Percentiles rank a stretch among this genome's conserved stretches.
Evolutionary conservation across 371 early-diverging fungal genomes (phyloP).

Genomic region (Smittium culicis): DNA sequence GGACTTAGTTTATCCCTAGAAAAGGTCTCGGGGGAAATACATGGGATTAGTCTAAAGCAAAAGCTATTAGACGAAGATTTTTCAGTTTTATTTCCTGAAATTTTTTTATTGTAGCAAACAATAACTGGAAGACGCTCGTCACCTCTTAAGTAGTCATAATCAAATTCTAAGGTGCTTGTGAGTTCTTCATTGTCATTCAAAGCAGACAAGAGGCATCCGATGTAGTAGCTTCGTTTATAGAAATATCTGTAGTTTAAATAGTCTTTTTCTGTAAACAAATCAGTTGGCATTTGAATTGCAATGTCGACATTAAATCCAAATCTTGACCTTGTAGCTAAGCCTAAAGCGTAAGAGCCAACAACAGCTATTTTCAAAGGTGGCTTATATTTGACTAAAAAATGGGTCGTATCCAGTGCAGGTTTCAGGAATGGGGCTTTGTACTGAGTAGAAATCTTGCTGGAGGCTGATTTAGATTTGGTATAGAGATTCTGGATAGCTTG

Average conservation of each 20-base stretch:
- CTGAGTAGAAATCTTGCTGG: conserved; percentile 23
- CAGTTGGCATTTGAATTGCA: conserved; percentile 79
- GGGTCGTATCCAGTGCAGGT: not conserved
- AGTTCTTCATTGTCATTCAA: conserved; percentile 37
- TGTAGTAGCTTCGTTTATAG: conserved; percentile 84
- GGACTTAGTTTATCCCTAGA: conserved; percentile 61
- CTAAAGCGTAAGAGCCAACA: conserved; percentile 79
- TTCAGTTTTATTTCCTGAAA: conserved; percentile 11
- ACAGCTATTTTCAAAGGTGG: conserved; percentile 62
- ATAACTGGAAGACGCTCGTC: conserved; percentile 68
- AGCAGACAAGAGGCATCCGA: conserved; percentile 48
- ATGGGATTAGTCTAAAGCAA: conserved; percentile 68
- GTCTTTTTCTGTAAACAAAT: conserved; percentile 81
- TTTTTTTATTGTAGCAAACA: conserved; percentile 17
- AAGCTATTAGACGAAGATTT: conserved; percentile 17
- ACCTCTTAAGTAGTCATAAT: conserved; percentile 46
- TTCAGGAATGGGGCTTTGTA: conserved; percentile 2
- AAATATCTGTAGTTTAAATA: conserved; percentile 85
- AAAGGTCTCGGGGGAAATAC: conserved; percentile 45
- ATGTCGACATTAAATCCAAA: conserved; percentile 69
- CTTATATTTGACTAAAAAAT: conserved; percentile 53
- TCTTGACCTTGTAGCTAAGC: conserved; percentile 48
- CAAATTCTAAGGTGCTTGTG: conserved; percentile 38
- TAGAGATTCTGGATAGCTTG: conserved; percentile 14
- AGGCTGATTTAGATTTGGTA: not conserved